Conservation (phyloP, 768 basidiomycete genomes). For the Dictyophora rubrovolvata region DNA sequence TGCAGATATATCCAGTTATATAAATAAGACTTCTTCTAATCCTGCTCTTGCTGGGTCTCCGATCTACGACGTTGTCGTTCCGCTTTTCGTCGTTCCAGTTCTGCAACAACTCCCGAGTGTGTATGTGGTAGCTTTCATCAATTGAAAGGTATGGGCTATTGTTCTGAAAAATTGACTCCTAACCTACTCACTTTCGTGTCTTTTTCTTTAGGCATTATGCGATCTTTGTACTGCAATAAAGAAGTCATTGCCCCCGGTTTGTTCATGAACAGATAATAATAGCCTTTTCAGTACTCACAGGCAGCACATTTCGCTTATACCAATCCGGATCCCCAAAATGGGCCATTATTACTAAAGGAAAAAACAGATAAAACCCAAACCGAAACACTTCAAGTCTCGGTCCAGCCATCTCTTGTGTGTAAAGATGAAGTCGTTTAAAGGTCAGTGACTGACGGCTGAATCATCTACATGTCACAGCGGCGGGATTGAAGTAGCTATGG, state of each 20-base stretch:
- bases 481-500: no score
- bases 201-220: constrained; percentile 3
- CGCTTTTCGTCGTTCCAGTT: constrained; percentile 8
- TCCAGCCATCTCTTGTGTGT: constrained; percentile 1
- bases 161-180: neutral
- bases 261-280: neutral
- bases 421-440: neutral
- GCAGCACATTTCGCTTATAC: constrained; percentile 70
- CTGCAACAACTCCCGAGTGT: neutral
- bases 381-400: constrained; percentile 84
- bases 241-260: neutral
- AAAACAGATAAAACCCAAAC: constrained; percentile 77
- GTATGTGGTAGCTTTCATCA: constrained; percentile 1
- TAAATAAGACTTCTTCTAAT: neutral
- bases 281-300: constrained; percentile 34
- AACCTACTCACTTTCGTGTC: neutral
- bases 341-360: constrained; percentile 68
- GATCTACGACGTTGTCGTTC: neutral
- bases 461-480: no score
- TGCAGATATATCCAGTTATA: no score
- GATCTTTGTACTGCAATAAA: constrained; percentile 5
- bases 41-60: neutral
- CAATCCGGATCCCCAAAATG: constrained; percentile 85
- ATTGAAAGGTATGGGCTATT: neutral
- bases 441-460: no score